phyloP scores from a whole-genome alignment of 495 filamentous ascomycete species.

The Oidiodendron maius region DNA sequence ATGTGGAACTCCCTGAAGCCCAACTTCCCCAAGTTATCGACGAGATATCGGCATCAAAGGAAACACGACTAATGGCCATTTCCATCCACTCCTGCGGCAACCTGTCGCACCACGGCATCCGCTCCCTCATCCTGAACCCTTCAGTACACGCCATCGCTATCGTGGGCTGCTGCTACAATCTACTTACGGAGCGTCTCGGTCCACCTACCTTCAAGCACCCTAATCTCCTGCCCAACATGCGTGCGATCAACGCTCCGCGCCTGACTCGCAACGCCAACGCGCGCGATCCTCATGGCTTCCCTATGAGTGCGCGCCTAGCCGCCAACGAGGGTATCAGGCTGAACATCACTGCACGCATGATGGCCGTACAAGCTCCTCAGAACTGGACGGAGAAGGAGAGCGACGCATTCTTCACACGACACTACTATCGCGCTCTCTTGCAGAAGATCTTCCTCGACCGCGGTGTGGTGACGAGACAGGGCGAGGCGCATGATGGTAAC shows the following conservation, averaged over 20 bases:
- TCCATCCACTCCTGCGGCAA: conserved; percentile 98
- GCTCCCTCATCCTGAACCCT: conserved; percentile 77
- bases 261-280: conserved; percentile 44
- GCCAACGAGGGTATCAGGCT: conserved; percentile 60
- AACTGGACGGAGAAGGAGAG: conserved; percentile 84
- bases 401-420: conserved; percentile 82
- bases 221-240: conserved; percentile 55
- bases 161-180: conserved; percentile 97
- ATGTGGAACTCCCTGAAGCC: not conserved
- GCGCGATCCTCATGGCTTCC: conserved; percentile 85
- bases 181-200: conserved; percentile 82
- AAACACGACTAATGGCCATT: conserved; percentile 64
- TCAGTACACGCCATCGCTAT: conserved; percentile 83
- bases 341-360: conserved; percentile 94
- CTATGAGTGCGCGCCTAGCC: conserved; percentile 74
- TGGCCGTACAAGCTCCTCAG: conserved; percentile 89
- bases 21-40: conserved; percentile 27
- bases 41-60: conserved; percentile 23
- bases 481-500: conserved; percentile 22
- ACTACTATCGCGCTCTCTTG: conserved; percentile 87
- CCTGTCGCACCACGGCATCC: conserved; percentile 88
- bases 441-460: conserved; percentile 86
- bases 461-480: conserved; percentile 54
- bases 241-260: conserved; percentile 43
- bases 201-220: conserved; percentile 80